Base-by-base conservation (phyloP, 257 asterid species). In the Solanum pinnatisectum region DNA sequence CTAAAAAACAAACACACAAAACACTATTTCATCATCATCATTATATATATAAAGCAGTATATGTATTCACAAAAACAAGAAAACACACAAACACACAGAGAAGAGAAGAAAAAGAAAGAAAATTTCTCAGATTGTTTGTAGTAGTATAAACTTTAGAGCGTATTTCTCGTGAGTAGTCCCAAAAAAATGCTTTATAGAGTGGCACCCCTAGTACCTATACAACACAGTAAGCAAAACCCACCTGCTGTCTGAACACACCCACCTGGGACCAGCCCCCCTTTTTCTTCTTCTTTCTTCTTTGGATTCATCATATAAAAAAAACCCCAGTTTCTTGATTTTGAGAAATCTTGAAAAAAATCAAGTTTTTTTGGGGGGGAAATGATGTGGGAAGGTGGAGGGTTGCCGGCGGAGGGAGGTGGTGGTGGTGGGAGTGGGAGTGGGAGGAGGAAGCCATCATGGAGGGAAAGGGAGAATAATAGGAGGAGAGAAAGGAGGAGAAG, bases 401-500 rank as follows among this genome's bases (percentile, higher is more conserved):
- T 98, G n/a, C 86, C 95, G 9, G 95, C 91, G 3, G 92, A 95
- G 2, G 22, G 85, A 3, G 52, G 60, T 16, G 36, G 23, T 87
- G 0, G 94, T 6, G 85, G 85, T 0, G 92, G 93, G 8, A 91
- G 90, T 1, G 90, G 92, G 7, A 91, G 89, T 16, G 99, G 97
- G 89, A 36, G 99, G 98, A 91, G 99, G 94, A 96, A 94, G 92
- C 99, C 99, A 1, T 96, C 99, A 3, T 94, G 97, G 97, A 93
- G 98, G 82, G 99, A 97, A 90, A 94, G 99, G 76, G 99, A 97
- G 92, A 97, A 97, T 78, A 97, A 97, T 87, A 87, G 96, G 98
- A 94, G 98, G 93, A 94, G 99, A 89, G 99, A 97, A 93, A 93
- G 98, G 91, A 90, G 99, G 87, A 92, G 99, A 89, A 94, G 99